Percentiles rank a stretch among this genome's conserved stretches.
Conservation (phyloP, 2,329 filamentous ascomycete species). For the Aureobasidium melanogenum region DNA sequence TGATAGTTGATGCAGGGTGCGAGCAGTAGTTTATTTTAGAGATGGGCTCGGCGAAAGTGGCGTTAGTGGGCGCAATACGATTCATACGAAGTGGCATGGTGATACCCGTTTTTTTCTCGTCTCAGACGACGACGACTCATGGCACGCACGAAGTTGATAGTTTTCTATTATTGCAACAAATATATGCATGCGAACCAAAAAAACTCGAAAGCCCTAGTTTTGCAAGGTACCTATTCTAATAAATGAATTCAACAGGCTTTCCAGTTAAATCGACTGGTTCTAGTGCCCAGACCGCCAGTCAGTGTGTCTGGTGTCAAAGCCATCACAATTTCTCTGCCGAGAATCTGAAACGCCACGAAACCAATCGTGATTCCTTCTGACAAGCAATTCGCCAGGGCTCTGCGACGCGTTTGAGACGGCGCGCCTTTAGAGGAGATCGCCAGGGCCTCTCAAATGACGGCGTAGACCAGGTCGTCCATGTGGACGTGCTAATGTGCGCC, state of each 20-base stretch:
- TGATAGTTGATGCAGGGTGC: conserved; percentile 13
- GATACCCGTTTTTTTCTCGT: conserved; percentile 12
- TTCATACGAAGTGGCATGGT: neutral
- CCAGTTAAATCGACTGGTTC: neutral
- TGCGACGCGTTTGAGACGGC: conserved; percentile 9
- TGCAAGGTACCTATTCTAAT: neutral
- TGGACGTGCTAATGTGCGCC: conserved; percentile 2
- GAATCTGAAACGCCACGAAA: conserved; percentile 11
- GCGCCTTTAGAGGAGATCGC: conserved; percentile 6
- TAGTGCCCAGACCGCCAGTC: neutral
- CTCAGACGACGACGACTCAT: conserved; percentile 6
- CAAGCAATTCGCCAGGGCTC: neutral
- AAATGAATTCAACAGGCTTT: neutral
- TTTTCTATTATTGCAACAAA: conserved; percentile 4
- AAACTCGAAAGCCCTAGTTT: neutral
- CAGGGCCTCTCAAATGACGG: conserved; percentile 7
- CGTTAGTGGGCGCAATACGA: neutral
- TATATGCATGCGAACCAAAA: conserved; percentile 8
- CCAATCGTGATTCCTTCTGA: conserved; percentile 3
- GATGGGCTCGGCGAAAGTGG: conserved; percentile 5
- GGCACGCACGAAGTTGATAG: neutral
- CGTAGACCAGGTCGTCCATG: neutral
- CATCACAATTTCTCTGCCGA: conserved; percentile 11
- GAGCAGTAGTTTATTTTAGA: conserved; percentile 2
- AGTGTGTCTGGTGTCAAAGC: neutral